These are phyloP conservation scores for Xylaria nigripes DNA, from an alignment of 495 filamentous ascomycete species.

Conservation along the genomic window DNA sequence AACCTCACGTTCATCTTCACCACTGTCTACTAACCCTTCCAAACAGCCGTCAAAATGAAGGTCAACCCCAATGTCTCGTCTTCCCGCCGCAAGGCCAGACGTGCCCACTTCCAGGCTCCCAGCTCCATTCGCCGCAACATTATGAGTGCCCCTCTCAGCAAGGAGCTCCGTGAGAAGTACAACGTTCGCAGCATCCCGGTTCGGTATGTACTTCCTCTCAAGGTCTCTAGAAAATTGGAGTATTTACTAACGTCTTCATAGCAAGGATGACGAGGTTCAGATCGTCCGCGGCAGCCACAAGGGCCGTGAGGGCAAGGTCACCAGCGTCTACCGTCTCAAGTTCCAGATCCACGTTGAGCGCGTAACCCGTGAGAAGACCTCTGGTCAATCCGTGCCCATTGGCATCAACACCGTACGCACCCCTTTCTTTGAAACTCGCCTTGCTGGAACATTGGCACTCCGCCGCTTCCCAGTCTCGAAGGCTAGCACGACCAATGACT, in stretches of 20 bases:
- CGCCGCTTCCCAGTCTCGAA: neutral
- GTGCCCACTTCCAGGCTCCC: constrained; percentile 90
- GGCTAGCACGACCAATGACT: neutral
- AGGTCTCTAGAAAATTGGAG: neutral
- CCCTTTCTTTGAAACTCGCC: neutral
- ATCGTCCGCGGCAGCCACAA: constrained; percentile 85
- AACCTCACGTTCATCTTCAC: neutral
- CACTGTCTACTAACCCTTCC: constrained; percentile 5
- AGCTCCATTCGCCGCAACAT: constrained; percentile 84
- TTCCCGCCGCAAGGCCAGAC: constrained; percentile 94
- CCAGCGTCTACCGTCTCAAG: constrained; percentile 94
- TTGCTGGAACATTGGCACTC: neutral
- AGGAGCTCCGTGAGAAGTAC: constrained; percentile 94
- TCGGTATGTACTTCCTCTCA: constrained; percentile 35
- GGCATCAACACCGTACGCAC: constrained; percentile 63
- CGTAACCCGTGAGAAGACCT: constrained; percentile 86
- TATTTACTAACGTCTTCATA: neutral
- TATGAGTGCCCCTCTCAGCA: constrained; percentile 90
- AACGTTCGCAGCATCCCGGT: constrained; percentile 94
- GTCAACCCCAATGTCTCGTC: constrained; percentile 45
- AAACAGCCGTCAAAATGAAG: constrained; percentile 12
- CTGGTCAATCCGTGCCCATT: constrained; percentile 82
- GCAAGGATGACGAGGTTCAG: constrained; percentile 88
- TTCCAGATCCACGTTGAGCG: constrained; percentile 90
- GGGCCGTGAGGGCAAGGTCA: constrained; percentile 93